phyloP scores from a whole-genome alignment of 2,329 filamentous ascomycete genomes.

The Fusarium torreyae region DNA sequence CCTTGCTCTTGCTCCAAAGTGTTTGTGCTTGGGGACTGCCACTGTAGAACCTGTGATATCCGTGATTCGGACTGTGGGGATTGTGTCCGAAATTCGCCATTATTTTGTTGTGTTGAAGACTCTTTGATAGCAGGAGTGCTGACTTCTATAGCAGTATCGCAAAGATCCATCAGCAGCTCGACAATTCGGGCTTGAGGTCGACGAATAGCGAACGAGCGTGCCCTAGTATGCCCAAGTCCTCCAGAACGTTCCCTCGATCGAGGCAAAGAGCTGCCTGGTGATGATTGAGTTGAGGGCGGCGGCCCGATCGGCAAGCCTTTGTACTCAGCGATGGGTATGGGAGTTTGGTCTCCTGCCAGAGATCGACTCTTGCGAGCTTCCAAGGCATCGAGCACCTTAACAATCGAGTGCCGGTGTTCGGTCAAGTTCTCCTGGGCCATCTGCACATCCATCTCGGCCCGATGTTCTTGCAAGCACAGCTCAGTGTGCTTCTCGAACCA shows the following conservation, averaged over 20 bases:
- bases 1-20: constrained; percentile 95
- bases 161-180: constrained; percentile 93
- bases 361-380: constrained; percentile 82
- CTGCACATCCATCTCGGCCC: constrained; percentile 97
- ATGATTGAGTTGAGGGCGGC: constrained; percentile 78
- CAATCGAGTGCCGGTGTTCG: constrained; percentile 94
- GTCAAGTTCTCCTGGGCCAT: constrained; percentile 92
- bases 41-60: constrained; percentile 94
- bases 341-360: constrained; percentile 67
- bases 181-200: constrained; percentile 93
- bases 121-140: constrained; percentile 96
- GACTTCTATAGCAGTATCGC: constrained; percentile 95
- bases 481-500: constrained; percentile 99
- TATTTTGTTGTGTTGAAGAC: constrained; percentile 70
- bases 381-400: constrained; percentile 92
- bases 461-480: constrained; percentile 93
- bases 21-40: constrained; percentile 94
- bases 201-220: constrained; percentile 90
- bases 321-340: constrained; percentile 80
- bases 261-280: constrained; percentile 79
- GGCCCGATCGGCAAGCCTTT: constrained; percentile 90
- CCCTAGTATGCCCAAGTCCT: constrained; percentile 84
- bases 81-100: constrained; percentile 88
- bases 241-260: constrained; percentile 81
- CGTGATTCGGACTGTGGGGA: constrained; percentile 96